These are phyloP conservation scores for Xerocomellus amylosporus DNA, from an alignment of 768 basidiomycete species.

Conservation along the genomic window DNA sequence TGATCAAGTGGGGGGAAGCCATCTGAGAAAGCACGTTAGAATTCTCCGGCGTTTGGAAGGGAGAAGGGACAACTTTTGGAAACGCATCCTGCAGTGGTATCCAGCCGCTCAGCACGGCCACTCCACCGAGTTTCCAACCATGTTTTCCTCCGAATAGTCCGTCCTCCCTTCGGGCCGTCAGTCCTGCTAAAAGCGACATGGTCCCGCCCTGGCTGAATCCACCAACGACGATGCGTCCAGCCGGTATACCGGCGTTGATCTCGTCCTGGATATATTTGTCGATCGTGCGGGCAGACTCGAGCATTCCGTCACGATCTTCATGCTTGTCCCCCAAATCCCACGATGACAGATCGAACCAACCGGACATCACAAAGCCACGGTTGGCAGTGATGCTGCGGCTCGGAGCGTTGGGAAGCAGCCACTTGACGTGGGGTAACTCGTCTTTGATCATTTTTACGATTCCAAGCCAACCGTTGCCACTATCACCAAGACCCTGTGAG, in stretches of 20 bases:
- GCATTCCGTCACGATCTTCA: constrained; percentile 67
- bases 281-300: constrained; percentile 56
- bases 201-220: constrained; percentile 88
- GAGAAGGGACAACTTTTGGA: constrained; percentile 50
- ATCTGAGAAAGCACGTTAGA: constrained; percentile 43
- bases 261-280: constrained; percentile 72
- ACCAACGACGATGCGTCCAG: constrained; percentile 75
- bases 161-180: constrained; percentile 35
- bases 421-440: constrained; percentile 74
- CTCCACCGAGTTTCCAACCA: constrained; percentile 66
- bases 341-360: constrained; percentile 78
- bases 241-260: constrained; percentile 64
- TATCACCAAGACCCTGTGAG: constrained; percentile 69
- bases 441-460: constrained; percentile 67
- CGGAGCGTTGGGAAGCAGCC: constrained; percentile 53
- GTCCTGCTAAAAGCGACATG: constrained; percentile 72
- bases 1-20: constrained; percentile 53
- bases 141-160: constrained; percentile 29
- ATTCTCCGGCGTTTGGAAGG: neutral
- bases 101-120: constrained; percentile 78
- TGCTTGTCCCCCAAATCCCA: constrained; percentile 51
- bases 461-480: constrained; percentile 72
- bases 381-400: constrained; percentile 69
- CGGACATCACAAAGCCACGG: constrained; percentile 65
- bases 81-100: constrained; percentile 65